Evolutionary conservation across 768 basidiomycete genomes (phyloP), one percentile per base, ranked within the genome.

Genomic region (Suillus placidus): DNA sequence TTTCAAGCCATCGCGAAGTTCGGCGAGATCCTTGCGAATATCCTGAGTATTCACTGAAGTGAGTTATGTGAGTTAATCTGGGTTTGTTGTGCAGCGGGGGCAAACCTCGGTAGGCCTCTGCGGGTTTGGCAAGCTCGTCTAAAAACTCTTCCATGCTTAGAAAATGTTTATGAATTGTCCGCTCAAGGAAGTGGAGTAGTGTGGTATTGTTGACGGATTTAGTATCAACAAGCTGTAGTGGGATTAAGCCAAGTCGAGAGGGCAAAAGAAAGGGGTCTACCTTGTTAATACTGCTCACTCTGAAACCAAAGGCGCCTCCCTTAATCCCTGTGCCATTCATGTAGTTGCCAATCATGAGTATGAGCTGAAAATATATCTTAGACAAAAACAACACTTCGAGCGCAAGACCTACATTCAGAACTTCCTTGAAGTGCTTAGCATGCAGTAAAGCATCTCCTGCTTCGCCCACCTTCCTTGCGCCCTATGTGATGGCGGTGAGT

Each of bases 321-420:
- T 97, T 97, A 71, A 94, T 85, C 62, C 96, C 95, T 62, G 94
- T 91, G 7, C 95, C 94, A 74, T 99, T 99, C 90, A 99, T 95
- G 77, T 95, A 99, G 76, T 99, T 99, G 51, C 97, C 97, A 70
- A 99, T 87, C 70, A 96, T 84, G 16, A 99, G 88, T 69, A 99
- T 97, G 49, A 99, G 85, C 91, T 90, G 62, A 23, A 52, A 6
- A 52, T 5, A 49, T 52, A 32, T 57, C 70, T 60, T 42, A 60
- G 52, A 18, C 23, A 52, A 35, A 26, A 63, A 55, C 42, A 35
- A 34, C 30, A 47, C 40, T 43, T 0, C 55, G 40, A n/a, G 72
- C 85, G 66, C 71, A 52, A 42, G 23, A 60, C 66, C 49, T 69
- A 94, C 94, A 68, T 88, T 95, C 61, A 98, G 85, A 37, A 99